Conservation (phyloP, 2,329 filamentous ascomycete genomes). For the Aureobasidium subglaciale region DNA sequence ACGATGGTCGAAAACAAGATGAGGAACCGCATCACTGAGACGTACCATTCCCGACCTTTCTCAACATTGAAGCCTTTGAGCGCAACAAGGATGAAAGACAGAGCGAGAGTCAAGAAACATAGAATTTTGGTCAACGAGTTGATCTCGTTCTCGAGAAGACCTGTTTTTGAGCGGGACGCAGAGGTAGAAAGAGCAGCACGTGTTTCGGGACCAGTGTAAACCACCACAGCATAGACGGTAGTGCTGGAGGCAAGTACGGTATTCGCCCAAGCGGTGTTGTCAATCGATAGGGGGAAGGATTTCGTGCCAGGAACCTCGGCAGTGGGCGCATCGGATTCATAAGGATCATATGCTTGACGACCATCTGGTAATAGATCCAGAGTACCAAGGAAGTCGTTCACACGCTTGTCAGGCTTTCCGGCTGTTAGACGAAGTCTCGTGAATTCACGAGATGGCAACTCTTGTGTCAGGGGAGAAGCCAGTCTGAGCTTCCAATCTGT, state of each 20-base stretch:
- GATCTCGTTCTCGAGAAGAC: conserved; percentile 89
- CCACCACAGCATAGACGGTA: conserved; percentile 76
- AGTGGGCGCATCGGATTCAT: conserved; percentile 14
- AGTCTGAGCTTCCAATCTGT: conserved; percentile 97
- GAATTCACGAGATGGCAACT: conserved; percentile 65
- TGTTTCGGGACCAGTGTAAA: conserved; percentile 93
- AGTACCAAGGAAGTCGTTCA: conserved; percentile 92
- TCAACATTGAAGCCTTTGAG: conserved; percentile 70
- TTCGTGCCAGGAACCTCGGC: conserved; percentile 15
- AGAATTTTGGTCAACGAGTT: conserved; percentile 96
- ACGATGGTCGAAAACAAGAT: conserved; percentile 99
- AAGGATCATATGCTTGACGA: conserved; percentile 41
- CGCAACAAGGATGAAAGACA: conserved; percentile 83
- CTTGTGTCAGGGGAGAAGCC: conserved; percentile 78
- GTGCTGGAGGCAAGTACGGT: conserved; percentile 93
- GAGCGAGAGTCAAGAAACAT: conserved; percentile 74
- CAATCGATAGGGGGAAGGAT: conserved; percentile 74
- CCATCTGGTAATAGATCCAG: conserved; percentile 62
- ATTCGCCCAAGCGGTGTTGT: conserved; percentile 98
- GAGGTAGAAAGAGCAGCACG: conserved; percentile 89
- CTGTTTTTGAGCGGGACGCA: conserved; percentile 86
- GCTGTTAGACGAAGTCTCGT: conserved; percentile 62
- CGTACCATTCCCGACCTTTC: conserved; percentile 71
- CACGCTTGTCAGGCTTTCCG: conserved; percentile 84
- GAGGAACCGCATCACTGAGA: conserved; percentile 95